Evolutionary conservation across 208 protist genomes (phyloP).

Genomic region (Trypanosoma mega): DNA sequence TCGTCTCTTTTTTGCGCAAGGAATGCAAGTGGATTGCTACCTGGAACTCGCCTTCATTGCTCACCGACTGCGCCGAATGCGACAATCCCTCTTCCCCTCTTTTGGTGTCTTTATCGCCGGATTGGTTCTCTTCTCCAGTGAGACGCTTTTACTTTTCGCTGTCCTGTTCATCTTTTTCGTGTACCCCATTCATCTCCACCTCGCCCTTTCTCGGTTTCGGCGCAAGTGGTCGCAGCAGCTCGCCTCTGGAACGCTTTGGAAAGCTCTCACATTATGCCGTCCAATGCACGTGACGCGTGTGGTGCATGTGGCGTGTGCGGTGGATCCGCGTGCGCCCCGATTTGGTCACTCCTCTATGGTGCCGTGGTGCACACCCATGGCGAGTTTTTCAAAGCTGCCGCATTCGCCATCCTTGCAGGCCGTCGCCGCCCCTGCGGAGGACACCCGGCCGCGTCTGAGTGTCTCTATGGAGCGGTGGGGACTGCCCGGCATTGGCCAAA

Average conservation of each 20-base stretch:
- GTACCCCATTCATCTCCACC: conserved; percentile 50
- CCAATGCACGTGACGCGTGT: conserved; percentile 43
- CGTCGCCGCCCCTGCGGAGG: no score
- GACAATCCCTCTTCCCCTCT: conserved; percentile 29
- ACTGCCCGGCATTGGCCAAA: no score
- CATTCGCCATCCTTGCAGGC: no score
- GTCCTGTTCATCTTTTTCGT: conserved; percentile 37
- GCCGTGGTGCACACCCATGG: no score
- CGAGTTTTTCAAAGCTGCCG: no score
- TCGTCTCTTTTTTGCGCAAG: conserved; percentile 73
- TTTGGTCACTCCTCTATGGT: no score
- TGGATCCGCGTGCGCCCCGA: background rate
- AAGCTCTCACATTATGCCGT: conserved; percentile 19
- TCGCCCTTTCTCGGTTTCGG: conserved; percentile 28
- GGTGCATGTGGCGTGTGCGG: conserved; percentile 21
- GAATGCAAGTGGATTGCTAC: conserved; percentile 78
- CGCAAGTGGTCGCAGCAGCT: conserved; percentile 18
- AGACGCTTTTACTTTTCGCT: conserved; percentile 38
- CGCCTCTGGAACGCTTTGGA: conserved; percentile 15
- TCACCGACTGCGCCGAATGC: conserved; percentile 37
- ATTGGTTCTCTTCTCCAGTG: conserved; percentile 45
- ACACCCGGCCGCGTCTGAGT: no score
- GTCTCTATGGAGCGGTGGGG: no score
- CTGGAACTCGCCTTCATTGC: conserved; percentile 70
- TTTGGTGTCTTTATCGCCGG: conserved; percentile 22